Evolutionary conservation across 2,329 filamentous ascomycete species (phyloP).

Genomic region (Annulohypoxylon truncatum): DNA sequence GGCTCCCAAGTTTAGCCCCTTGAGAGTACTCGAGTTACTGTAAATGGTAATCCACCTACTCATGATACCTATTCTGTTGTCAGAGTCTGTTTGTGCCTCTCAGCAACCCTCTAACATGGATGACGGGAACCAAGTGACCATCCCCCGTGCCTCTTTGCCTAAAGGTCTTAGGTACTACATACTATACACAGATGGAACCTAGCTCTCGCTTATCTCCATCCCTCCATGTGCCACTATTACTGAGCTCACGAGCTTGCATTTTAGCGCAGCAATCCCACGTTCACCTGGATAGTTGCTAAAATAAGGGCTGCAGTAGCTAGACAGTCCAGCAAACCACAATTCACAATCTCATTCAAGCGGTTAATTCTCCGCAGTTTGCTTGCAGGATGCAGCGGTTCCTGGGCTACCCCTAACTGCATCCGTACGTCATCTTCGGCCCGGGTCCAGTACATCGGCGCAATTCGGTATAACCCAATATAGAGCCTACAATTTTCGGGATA

Average conservation of each 20-base stretch:
- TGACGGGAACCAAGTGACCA: slow-evolving; percentile 17
- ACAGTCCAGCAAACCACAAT: slow-evolving; percentile 29
- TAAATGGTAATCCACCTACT: slow-evolving; percentile 16
- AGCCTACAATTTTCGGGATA: slow-evolving; percentile 33
- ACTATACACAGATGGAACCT: slow-evolving; percentile 13
- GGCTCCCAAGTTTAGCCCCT: slow-evolving; percentile 5
- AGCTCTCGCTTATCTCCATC: slow-evolving; percentile 31
- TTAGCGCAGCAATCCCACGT: slow-evolving; percentile 23
- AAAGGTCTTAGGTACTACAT: slow-evolving; percentile 2
- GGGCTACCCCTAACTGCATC: slow-evolving; percentile 26
- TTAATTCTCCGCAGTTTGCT: slow-evolving; percentile 32
- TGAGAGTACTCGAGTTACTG: neutral
- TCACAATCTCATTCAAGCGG: slow-evolving; percentile 32
- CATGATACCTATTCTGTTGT: neutral
- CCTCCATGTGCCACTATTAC: slow-evolving; percentile 10
- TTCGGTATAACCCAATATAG: slow-evolving; percentile 37
- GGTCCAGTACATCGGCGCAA: slow-evolving; percentile 37
- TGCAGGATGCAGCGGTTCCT: slow-evolving; percentile 22
- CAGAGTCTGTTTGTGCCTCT: neutral
- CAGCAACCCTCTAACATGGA: neutral
- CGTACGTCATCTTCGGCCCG: slow-evolving; percentile 43
- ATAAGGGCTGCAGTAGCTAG: slow-evolving; percentile 33
- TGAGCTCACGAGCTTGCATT: slow-evolving; percentile 18
- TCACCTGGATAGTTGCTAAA: slow-evolving; percentile 29
- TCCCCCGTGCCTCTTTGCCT: slow-evolving; percentile 10